Evolutionary conservation across 2,329 filamentous ascomycete genomes (phyloP).

Genomic region (Phyllosticta ampelicida): DNA sequence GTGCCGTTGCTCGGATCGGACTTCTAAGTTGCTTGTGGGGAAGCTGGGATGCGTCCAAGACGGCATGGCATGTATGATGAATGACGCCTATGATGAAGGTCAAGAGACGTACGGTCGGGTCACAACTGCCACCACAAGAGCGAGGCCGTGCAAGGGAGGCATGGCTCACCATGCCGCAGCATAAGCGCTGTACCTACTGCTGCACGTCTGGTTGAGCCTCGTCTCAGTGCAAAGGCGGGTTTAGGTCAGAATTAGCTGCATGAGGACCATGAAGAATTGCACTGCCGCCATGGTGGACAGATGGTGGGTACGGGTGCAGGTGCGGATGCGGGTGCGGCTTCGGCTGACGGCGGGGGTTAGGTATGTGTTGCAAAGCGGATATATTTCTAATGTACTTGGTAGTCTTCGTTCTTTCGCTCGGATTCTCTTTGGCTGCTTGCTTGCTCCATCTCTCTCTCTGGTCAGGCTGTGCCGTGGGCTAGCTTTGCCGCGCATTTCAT

Average conservation of each 20-base stretch:
- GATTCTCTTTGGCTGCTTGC: not conserved
- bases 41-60: not conserved
- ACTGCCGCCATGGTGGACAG: not conserved
- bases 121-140: not conserved
- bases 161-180: not conserved
- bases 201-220: not conserved
- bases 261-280: not conserved
- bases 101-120: not conserved
- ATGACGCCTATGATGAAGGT: not conserved
- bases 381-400: not conserved
- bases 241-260: not conserved
- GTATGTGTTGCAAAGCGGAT: not conserved
- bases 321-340: not conserved
- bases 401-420: not conserved
- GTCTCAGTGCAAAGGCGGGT: not conserved
- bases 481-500: not conserved
- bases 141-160: not conserved
- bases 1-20: not conserved
- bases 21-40: not conserved
- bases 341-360: not conserved
- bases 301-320: not conserved
- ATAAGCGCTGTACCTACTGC: not conserved
- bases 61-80: no score
- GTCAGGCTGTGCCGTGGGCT: not conserved
- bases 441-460: not conserved